Evolutionary conservation across 108 stramenopile species (phyloP).

Genomic region (Nitzschia putrida): DNA sequence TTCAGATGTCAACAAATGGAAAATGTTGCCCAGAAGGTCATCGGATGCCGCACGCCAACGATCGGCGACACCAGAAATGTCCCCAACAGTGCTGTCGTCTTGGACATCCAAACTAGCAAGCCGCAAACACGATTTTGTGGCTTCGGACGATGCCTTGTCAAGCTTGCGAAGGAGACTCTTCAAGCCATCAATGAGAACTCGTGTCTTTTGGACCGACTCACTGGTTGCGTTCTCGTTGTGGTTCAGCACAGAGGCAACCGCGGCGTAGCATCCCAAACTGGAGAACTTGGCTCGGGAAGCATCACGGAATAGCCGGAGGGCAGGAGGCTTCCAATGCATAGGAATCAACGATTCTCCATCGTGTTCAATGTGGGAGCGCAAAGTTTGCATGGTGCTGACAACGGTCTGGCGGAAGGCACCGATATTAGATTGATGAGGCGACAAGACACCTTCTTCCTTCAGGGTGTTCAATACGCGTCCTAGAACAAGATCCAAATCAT

Average conservation of each 20-base stretch:
- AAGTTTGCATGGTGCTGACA: constrained; percentile 50
- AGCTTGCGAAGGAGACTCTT: constrained; percentile 37
- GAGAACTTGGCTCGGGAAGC: constrained; percentile 66
- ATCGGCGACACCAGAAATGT: constrained; percentile 35
- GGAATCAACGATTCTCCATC: constrained; percentile 63
- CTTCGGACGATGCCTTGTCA: constrained; percentile 43
- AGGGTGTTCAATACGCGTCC: constrained; percentile 69
- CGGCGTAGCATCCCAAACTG: constrained; percentile 74
- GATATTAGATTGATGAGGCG: constrained; percentile 75
- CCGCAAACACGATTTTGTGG: constrained; percentile 46
- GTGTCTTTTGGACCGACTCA: constrained; percentile 13
- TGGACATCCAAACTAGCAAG: constrained; percentile 47
- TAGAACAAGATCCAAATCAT: constrained; percentile 61
- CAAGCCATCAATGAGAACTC: constrained; percentile 13
- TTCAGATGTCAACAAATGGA: constrained; percentile 30
- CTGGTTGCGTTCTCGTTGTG: constrained; percentile 46
- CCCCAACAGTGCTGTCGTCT: constrained; percentile 36
- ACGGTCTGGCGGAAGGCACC: constrained; percentile 64
- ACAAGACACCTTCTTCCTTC: constrained; percentile 79
- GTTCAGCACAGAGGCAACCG: constrained; percentile 61
- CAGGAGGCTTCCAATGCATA: constrained; percentile 79
- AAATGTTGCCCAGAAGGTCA: constrained; percentile 37
- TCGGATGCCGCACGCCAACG: constrained; percentile 36
- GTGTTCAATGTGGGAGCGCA: constrained; percentile 63
- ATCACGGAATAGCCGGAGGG: constrained; percentile 58